A percentile compares a stretch with the other conserved stretches of the same genome.
These are phyloP conservation scores for Scheffersomyces insectosa DNA, from an alignment of 1,139 yeast genomes.

Conservation along the genomic window DNA sequence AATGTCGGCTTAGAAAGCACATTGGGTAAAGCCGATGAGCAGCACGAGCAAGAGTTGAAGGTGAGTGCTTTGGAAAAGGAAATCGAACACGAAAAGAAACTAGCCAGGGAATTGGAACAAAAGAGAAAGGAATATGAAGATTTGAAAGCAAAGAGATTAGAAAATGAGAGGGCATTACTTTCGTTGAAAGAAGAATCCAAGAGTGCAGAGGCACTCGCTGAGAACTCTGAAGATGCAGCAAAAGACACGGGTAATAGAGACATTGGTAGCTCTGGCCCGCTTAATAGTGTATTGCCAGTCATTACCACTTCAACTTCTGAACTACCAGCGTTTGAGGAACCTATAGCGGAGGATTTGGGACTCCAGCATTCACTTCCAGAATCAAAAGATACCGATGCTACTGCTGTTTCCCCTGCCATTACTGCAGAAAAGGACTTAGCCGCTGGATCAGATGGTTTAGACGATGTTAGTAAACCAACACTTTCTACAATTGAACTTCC, in stretches of 20 bases:
- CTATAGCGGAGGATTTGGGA: too few relatives aligned
- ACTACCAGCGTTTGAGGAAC: too few relatives aligned
- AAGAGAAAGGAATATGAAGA: constrained; percentile 21
- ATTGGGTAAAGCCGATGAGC: constrained; percentile 10
- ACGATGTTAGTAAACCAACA: too few relatives aligned
- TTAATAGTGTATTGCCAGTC: background rate
- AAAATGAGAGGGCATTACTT: constrained; percentile 19
- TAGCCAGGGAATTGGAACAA: constrained; percentile 24
- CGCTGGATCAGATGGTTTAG: too few relatives aligned
- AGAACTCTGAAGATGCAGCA: constrained; percentile 3
- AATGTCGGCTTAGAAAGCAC: constrained; percentile 14
- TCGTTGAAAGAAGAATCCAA: background rate
- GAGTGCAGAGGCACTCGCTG: background rate
- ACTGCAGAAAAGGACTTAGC: too few relatives aligned
- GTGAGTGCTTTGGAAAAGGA: constrained; percentile 20
- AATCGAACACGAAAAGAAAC: constrained; percentile 30
- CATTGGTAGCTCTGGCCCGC: constrained; percentile 1
- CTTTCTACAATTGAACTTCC: too few relatives aligned
- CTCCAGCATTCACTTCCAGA: too few relatives aligned
- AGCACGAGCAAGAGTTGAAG: constrained; percentile 19
- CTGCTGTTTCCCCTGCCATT: constrained; percentile 2
- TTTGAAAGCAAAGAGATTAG: constrained; percentile 19
- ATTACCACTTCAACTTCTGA: background rate
- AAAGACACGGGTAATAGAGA: background rate
- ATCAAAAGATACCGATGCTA: constrained; percentile 3